Conservation (phyloP, 2,329 filamentous ascomycete genomes). For the Paraconiothyrium sp. region DNA sequence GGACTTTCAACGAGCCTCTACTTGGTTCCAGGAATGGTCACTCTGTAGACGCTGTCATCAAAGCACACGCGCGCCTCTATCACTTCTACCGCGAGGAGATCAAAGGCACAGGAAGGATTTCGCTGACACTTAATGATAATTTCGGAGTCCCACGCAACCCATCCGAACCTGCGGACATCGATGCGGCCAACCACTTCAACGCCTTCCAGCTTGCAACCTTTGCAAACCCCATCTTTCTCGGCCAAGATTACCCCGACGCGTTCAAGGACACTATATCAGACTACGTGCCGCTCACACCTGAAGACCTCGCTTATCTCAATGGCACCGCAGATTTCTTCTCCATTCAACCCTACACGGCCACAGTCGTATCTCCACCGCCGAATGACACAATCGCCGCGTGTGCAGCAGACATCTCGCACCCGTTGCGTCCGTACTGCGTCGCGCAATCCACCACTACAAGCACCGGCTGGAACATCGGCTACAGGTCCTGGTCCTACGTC, state of each 20-base stretch:
- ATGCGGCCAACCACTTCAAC: constrained; percentile 57
- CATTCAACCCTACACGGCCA: constrained; percentile 68
- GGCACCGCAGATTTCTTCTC: constrained; percentile 64
- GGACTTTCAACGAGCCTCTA: constrained; percentile 64
- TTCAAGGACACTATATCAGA: constrained; percentile 49
- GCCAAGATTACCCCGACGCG: constrained; percentile 60
- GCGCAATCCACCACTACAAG: constrained; percentile 57
- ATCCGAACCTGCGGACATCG: constrained; percentile 54
- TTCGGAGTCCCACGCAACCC: constrained; percentile 49
- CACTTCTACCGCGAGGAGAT: constrained; percentile 66
- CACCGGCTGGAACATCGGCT: constrained; percentile 68
- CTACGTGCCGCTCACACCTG: constrained; percentile 58
- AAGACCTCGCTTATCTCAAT: constrained; percentile 54
- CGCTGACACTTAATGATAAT: constrained; percentile 59
- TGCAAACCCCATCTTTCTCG: constrained; percentile 63
- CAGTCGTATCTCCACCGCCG: constrained; percentile 60
- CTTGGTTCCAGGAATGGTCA: constrained; percentile 54
- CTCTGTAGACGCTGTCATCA: constrained; percentile 47
- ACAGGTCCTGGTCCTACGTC: constrained; percentile 64
- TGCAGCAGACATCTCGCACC: constrained; percentile 56
- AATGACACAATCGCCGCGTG: constrained; percentile 59
- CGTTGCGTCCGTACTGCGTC: constrained; percentile 64
- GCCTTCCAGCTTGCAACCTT: constrained; percentile 57
- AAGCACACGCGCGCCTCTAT: constrained; percentile 60
- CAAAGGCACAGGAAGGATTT: constrained; percentile 60